Percentiles rank a stretch among this genome's conserved stretches.
These are phyloP conservation scores for Barnettozyma populi DNA, from an alignment of 805 yeast genomes.

Conservation along the genomic window DNA sequence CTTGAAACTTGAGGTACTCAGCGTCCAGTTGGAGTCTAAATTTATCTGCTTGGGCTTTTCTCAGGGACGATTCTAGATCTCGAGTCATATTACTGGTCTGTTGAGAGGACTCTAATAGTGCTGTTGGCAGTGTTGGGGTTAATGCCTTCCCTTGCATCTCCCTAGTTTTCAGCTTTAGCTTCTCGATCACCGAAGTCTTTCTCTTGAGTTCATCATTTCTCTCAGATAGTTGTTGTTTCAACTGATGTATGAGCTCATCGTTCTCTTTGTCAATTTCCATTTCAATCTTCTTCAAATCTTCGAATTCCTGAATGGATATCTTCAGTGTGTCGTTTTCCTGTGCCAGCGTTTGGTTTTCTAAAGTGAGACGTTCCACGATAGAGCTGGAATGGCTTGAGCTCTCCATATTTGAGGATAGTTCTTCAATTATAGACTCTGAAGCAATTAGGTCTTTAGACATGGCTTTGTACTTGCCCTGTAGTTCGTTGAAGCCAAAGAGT, in stretches of 20 bases:
- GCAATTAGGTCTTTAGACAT: constrained; percentile 9
- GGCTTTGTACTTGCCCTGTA: constrained; percentile 12
- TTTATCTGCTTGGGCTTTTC: background rate
- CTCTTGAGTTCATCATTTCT: constrained; percentile 20
- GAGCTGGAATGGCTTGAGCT: constrained; percentile 27
- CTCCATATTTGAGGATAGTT: constrained; percentile 26
- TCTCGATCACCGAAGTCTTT: constrained; percentile 11
- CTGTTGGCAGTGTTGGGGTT: background rate
- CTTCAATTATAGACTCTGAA: constrained; percentile 17
- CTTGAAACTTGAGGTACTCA: background rate
- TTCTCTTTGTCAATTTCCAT: constrained; percentile 42
- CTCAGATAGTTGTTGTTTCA: constrained; percentile 32
- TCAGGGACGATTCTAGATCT: background rate
- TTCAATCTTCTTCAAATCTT: constrained; percentile 45
- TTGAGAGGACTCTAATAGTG: background rate
- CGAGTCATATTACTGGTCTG: too few species aligned
- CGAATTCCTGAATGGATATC: constrained; percentile 38
- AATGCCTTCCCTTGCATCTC: constrained; percentile 14
- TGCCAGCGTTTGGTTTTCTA: constrained; percentile 31
- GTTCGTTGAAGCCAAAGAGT: background rate
- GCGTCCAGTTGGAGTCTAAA: background rate
- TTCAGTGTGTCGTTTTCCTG: constrained; percentile 30
- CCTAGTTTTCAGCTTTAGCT: constrained; percentile 11
- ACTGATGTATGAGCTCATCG: constrained; percentile 36
- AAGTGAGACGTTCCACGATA: constrained; percentile 31